Base-by-base conservation (phyloP, 2,329 filamentous ascomycete genomes). In the Fusarium newnesense region DNA sequence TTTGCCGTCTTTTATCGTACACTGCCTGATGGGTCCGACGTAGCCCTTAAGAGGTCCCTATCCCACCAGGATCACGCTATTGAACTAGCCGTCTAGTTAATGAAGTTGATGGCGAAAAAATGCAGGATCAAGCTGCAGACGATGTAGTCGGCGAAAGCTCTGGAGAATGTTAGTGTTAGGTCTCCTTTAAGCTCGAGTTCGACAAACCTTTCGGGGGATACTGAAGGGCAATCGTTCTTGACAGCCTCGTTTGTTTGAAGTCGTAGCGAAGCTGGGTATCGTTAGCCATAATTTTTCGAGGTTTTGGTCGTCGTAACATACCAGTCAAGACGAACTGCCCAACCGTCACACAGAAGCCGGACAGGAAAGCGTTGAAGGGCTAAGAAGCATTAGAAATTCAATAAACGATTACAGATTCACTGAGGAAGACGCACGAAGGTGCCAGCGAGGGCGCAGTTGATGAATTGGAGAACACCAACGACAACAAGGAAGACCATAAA, bases 91-190 rank as follows among this genome's bases (percentile, higher is more conserved):
- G 15, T 60, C 69, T 88, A 99, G 89, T 99, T 99, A 87, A 99
- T 98, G 84, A 99, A 99, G 89, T 99, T 99, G 82, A 98, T 91
- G 85, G 95, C 98, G 88, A 99, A 99, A 86, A 98, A 97, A 86
- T 99, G 96, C 82, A 98, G 85, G 81, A 98, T 94, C 82, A 99
- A 83, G 83, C 95, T 98, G 81, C 96, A 96, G 77, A 98, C 94
- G 69, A 99, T 88, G 81, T 93, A 99, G 85, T 99, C 96, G 80
- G 96, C 95, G 83, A 99, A 99, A 43, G 96, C 96, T 82, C 95
- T 97, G 76, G 64, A 62, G 8, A 39, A n/a, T 21, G 61, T 80
- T 59, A 80, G 71, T 34, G 13, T n/a, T 28, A 47, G 39, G 43
- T 47, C 21, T 39, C 28, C 21, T 9, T 21, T 19, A 18, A 13